These are phyloP conservation scores for Chaetomium tenue DNA, from an alignment of 495 filamentous ascomycete genomes.

Conservation along the genomic window DNA sequence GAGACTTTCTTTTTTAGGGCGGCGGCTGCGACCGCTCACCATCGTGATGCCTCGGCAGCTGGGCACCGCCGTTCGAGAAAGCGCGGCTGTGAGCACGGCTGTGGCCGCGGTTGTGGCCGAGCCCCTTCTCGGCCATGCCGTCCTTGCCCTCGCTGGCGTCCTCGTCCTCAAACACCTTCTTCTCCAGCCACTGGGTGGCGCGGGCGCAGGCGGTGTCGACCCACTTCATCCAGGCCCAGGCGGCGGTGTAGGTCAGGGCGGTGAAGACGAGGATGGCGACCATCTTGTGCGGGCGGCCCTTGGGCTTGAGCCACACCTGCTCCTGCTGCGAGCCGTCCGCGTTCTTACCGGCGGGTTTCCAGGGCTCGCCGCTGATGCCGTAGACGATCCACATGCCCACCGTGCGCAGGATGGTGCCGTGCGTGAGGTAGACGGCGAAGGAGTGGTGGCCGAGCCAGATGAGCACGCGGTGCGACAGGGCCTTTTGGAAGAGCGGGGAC, in stretches of 20 bases:
- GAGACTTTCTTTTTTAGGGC: slow-evolving; percentile 4
- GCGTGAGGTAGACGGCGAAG: slow-evolving; percentile 66
- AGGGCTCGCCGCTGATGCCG: slow-evolving; percentile 53
- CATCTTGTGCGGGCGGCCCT: slow-evolving; percentile 40
- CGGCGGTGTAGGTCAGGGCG: slow-evolving; percentile 52
- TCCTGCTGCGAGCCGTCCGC: slow-evolving; percentile 32
- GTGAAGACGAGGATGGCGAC: slow-evolving; percentile 40
- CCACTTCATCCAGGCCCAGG: slow-evolving; percentile 63
- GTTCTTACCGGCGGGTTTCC: slow-evolving; percentile 38
- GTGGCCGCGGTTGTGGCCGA: slow-evolving; percentile 14
- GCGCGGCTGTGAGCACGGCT: slow-evolving; percentile 18
- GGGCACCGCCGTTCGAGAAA: slow-evolving; percentile 22
- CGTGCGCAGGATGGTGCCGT: slow-evolving; percentile 62
- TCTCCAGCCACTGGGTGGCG: slow-evolving; percentile 58
- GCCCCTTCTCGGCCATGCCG: slow-evolving; percentile 35
- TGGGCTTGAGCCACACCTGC: slow-evolving; percentile 37
- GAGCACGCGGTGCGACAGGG: slow-evolving; percentile 55
- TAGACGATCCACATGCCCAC: slow-evolving; percentile 64
- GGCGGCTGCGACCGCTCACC: slow-evolving; percentile 18
- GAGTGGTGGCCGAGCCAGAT: slow-evolving; percentile 66
- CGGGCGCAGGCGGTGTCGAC: slow-evolving; percentile 63
- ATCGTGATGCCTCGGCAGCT: neutral
- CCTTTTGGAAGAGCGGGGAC: slow-evolving; percentile 53
- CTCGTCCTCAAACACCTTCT: slow-evolving; percentile 54
- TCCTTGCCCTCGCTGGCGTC: slow-evolving; percentile 38